Evolutionary conservation across 2,329 filamentous ascomycete genomes (phyloP), one percentile per base, ranked within the genome.

Genomic region (Ophiostoma novo-ulmi): DNA sequence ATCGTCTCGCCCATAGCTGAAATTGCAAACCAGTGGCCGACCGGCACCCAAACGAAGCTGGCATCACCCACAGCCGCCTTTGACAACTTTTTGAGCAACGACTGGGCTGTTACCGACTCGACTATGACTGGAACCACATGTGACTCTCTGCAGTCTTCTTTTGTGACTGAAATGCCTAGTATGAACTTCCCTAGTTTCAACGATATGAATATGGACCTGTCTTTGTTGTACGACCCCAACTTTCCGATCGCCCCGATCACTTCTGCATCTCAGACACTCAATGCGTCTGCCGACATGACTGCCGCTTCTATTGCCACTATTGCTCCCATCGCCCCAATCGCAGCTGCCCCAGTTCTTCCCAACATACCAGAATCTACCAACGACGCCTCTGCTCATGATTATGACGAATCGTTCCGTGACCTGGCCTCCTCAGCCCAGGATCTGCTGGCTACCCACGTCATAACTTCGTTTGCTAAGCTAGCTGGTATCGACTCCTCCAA

Each of bases 1-100:
- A 78, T 80, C 39, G 79, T 85, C 69, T 85, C 84, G 7, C 82
- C 84, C 11, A 76, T 82, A 52, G 85, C 84, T 10, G 79, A 79
- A 39, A 75, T 76, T 7, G 31, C 68, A 14, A 84, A 83, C 79
- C 80, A 81, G 13, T 78, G 79, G 73, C 77, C 74, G 73, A 79
- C 80, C 11, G 80, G 77, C 58, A 26, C 48, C 4, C 80, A 83
- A 69, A 83, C 83, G 1, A 77, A 77, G 70, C 76, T 84, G 74
- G 82, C 82, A 6, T 85, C 84, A 22, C 82, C 80, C 41, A 73
- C 75, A n/a, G 78, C 79, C 71, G 75, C 76, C n/a, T 52, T 75
- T 26, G 75, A 77, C 38, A 80, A 74, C 3, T 69, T 77, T 39
- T 64, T 78, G 39, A 73, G 75, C n/a, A 78, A 79, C 71, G 75